Base-by-base conservation (phyloP, 2,329 filamentous ascomycete species). In the Colletotrichum tofieldiae region DNA sequence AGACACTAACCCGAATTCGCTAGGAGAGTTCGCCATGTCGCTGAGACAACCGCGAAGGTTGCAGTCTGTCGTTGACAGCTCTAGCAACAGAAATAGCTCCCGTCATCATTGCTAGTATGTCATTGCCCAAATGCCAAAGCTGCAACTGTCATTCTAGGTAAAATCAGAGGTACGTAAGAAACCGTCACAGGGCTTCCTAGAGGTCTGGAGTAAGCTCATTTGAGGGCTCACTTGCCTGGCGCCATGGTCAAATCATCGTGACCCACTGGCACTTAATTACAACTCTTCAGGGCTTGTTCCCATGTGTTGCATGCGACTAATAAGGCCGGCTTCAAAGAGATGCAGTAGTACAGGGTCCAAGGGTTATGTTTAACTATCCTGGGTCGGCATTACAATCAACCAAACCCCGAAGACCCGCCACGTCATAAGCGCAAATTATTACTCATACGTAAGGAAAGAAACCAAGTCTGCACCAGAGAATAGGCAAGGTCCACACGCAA, bases 351-450 rank as follows among this genome's bases (percentile, higher is more conserved):
- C 14, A 51, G n/a, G 23, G 47, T n/a, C 14, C 12, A 51, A 51
- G 12, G 26, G 11, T 18, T 9, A 9, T n/a, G 20, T 26, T 41
- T 6, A 49, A 37, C 18, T 39, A 37, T 26, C 39, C 60, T 37
- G 35, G 32, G 60, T 18, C 60, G n/a, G 18, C 16, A 39, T 39
- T 26, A 26, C 58, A 41, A 39, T n/a, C 35, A 45, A 9, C 20
- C n/a, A 35, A n/a, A 9, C 20, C 20, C 14, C 26, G 8, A 3
- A 20, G 6, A 35, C n/a, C 35, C 23, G n/a, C 37, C 37, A 64
- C 61, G 61, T 43, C 61, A 64, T 41, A n/a, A 0, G 16, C 37
- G 35, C 20, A 41, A 39, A 55, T 18, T 45, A 35, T 55, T 64
- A 55, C 37, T 55, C 49, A 64, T 41, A 32, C 32, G 2, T 6